Percentiles rank a stretch among this genome's conserved stretches.
These are phyloP conservation scores for Tricholoma flavovirens DNA, from an alignment of 768 basidiomycete species.

Conservation along the genomic window DNA sequence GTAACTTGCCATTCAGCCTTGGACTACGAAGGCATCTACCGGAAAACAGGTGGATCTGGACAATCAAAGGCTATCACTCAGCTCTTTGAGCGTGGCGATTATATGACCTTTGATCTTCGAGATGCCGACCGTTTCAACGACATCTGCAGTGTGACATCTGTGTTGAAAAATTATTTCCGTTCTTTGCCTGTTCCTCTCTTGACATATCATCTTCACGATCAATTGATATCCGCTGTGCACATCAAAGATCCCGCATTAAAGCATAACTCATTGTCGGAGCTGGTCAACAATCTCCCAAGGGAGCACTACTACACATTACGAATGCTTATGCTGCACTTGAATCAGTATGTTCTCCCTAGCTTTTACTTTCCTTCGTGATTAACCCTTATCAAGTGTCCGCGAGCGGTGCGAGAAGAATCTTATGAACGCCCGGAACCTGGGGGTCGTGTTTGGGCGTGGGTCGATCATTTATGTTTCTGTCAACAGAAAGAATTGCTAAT, in stretches of 20 bases:
- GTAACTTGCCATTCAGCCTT: slow-evolving; percentile 48
- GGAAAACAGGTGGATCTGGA: slow-evolving; percentile 90
- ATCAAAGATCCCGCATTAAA: slow-evolving; percentile 60
- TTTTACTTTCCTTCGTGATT: slow-evolving; percentile 1
- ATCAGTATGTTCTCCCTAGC: slow-evolving; percentile 53
- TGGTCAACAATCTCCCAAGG: slow-evolving; percentile 73
- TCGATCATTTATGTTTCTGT: slow-evolving; percentile 14
- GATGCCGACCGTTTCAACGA: slow-evolving; percentile 93
- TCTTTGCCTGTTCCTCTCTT: slow-evolving; percentile 86
- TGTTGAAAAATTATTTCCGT: slow-evolving; percentile 95
- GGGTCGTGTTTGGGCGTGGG: slow-evolving; percentile 98
- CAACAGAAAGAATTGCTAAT: slow-evolving; percentile 1
- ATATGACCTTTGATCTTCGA: slow-evolving; percentile 78
- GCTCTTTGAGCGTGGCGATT: slow-evolving; percentile 90
- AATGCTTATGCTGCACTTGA: slow-evolving; percentile 79
- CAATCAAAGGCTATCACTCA: slow-evolving; percentile 93
- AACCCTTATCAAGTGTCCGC: slow-evolving; percentile 44
- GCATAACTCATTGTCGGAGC: slow-evolving; percentile 52
- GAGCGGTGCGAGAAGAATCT: slow-evolving; percentile 68
- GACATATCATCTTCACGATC: slow-evolving; percentile 87
- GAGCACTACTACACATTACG: slow-evolving; percentile 87
- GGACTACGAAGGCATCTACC: slow-evolving; percentile 97
- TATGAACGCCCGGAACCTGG: slow-evolving; percentile 93
- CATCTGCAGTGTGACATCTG: slow-evolving; percentile 93
- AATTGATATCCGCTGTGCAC: slow-evolving; percentile 74